Base-by-base conservation (phyloP, 768 basidiomycete genomes). In the Lactarius trivialis region DNA sequence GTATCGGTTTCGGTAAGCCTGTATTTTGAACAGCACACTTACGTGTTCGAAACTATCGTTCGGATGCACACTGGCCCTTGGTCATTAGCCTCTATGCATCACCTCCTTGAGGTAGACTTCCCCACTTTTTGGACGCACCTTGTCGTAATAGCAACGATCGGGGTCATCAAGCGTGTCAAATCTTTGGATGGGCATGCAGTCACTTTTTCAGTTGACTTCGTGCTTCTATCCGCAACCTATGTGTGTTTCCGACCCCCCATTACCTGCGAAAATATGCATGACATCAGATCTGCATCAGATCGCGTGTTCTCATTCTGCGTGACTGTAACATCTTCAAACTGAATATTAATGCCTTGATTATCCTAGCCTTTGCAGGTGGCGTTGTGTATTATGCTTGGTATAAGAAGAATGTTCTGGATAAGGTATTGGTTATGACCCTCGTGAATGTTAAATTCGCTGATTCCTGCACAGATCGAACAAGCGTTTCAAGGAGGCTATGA, bases 401-500 rank as follows among this genome's bases (percentile, higher is more conserved):
- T 76, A 93, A 93, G 73, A 81, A 78, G 66, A 84, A 86, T 67
- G 93, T 94, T 21, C 76, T 94, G 21, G 76, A 83, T 72, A 88
- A 95, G 81, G 91, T 88, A 24, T 24, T 5, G 9, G 12, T 4
- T 24, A 48, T 48, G 14, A 11, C 24, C 24, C 45, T 48, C 45
- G 12, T 24, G 12, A 7, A 15, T 24, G 24, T 48, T 48, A 48
- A 48, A 24, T 26, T n/a, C 26, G 2, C 34, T 64, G 14, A 53
- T 33, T 39, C 7, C 39, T 21, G 5, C 37, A 26, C 37, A 90
- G 89, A 91, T 95, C 45, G 87, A 89, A 71, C 73, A 80, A 43
- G 91, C 89, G 2, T 93, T 96, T 70, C 77, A 79, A 41, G 76
- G 85, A 26, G 91, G 93, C 1, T 94, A 90, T 70, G 91, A 91